These are phyloP conservation scores for Camellia granthamiana DNA, from an alignment of 148 eudicot species.

Conservation along the genomic window DNA sequence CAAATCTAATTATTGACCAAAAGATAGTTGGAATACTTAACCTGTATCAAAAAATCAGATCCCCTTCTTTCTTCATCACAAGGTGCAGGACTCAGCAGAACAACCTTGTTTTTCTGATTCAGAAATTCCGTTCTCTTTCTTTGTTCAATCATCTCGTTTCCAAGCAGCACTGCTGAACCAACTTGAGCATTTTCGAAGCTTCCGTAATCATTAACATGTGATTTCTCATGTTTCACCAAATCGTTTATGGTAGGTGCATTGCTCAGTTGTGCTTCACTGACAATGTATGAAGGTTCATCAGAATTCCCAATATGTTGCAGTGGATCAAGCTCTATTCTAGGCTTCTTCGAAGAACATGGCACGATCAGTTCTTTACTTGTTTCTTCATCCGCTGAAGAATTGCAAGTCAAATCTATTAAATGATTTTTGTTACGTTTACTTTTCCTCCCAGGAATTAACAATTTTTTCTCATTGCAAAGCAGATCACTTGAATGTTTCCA, in stretches of 20 bases:
- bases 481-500: conserved; percentile 35
- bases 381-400: conserved; percentile 27
- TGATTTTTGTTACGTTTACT: conserved; percentile 20
- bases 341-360: conserved; percentile 53
- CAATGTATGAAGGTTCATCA: conserved; percentile 13
- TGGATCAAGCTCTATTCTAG: conserved; percentile 35
- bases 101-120: conserved; percentile 32
- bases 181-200: conserved; percentile 17
- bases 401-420: conserved; percentile 34
- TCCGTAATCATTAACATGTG: conserved; percentile 17
- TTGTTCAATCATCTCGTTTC: conserved; percentile 24
- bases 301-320: conserved; percentile 19
- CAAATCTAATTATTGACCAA: conserved; percentile 4
- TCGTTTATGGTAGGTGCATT: conserved; percentile 4
- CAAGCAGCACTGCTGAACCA: conserved; percentile 19
- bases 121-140: conserved; percentile 7
- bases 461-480: conserved; percentile 25
- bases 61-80: conserved; percentile 58
- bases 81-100: conserved; percentile 29
- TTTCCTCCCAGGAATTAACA: conserved; percentile 26
- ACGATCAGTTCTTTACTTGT: conserved; percentile 25
- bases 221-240: conserved; percentile 20
- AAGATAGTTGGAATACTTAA: conserved; percentile 23
- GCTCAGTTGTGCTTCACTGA: conserved; percentile 18
- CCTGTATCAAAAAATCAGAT: conserved; percentile 76